A percentile compares a stretch with the other conserved stretches of the same genome.
These are phyloP conservation scores for Crithidia sp. DNA, from an alignment of 208 protist species.

Conservation along the genomic window DNA sequence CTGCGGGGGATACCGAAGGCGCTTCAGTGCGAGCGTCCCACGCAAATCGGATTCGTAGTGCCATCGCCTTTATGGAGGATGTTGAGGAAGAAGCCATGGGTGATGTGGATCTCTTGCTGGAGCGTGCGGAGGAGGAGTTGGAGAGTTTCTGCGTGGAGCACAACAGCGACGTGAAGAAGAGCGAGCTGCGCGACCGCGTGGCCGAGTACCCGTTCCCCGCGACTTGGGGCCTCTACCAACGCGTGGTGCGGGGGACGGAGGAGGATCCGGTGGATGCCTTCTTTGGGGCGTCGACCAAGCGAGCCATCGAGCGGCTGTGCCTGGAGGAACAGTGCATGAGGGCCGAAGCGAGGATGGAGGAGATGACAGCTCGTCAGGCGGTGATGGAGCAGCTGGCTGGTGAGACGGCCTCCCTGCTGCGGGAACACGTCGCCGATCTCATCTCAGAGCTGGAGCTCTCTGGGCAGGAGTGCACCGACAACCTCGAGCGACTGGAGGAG, in stretches of 20 bases:
- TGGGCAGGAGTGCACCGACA: constrained; percentile 58
- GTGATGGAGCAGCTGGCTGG: neutral
- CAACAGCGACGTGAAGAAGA: constrained; percentile 34
- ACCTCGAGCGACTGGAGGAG: constrained; percentile 68
- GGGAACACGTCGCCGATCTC: constrained; percentile 4
- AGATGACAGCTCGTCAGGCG: constrained; percentile 6
- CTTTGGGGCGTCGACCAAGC: too few relatives aligned
- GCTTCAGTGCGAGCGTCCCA: neutral
- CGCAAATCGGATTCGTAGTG: constrained; percentile 15
- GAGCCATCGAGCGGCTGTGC: constrained; percentile 1
- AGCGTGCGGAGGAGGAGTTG: neutral
- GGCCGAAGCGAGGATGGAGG: constrained; percentile 12
- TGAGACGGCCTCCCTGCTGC: constrained; percentile 16
- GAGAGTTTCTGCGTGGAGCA: constrained; percentile 41
- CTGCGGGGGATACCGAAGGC: neutral
- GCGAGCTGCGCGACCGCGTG: constrained; percentile 14
- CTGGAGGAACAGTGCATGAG: constrained; percentile 26
- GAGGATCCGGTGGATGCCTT: neutral
- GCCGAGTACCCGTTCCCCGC: constrained; percentile 23
- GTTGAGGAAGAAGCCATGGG: constrained; percentile 4
- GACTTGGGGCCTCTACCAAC: constrained; percentile 9
- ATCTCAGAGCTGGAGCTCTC: constrained; percentile 48
- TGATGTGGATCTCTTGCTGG: neutral
- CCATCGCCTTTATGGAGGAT: neutral
- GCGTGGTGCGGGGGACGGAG: neutral